Base-by-base conservation (phyloP, 768 basidiomycete species). In the Pulveroboletus sp. region DNA sequence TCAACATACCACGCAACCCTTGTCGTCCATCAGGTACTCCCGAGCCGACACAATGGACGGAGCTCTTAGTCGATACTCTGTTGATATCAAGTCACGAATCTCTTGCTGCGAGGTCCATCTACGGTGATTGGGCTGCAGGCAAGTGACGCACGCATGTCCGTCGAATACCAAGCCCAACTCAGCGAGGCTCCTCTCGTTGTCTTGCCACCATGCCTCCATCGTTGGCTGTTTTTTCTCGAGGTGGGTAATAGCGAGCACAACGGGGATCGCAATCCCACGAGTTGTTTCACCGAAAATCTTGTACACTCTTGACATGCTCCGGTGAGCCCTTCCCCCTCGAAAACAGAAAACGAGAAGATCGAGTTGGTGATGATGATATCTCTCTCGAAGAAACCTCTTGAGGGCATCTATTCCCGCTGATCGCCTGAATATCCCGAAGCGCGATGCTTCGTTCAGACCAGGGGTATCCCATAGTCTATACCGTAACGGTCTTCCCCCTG, bases 211-310 rank as follows among this genome's bases (percentile, higher is more conserved):
- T 3, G 42, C 19, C 1, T 70, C 70, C 67, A 70, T 69, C 1
- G 51, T 43, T 16, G 56, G 56, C 24, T 60, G 57, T 16, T n/a
- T 21, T 24, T 50, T 50, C 50, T 74, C 75, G 5, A 75, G 61
- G 35, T 70, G 63, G 12, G 72, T 76, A 16, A 75, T 40, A 6
- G 55, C 70, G 9, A 76, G 44, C 12, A 71, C 61, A 36, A 70
- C 66, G 1, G 74, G 73, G n/a, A 67, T 64, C 19, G 57, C 45
- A 9, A 58, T 31, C 29, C 44, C 60, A 45, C 72, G 71, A 7
- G 72, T 65, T 5, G 70, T 49, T 16, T 58, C 52, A 23, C 64
- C 56, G 42, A 75, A 71, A 0, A 6, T 37, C 6, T 38, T 55
- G 47, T 68, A 67, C 6, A 43, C 45, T 2, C n/a, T 45, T 3